Evolutionary conservation across 805 yeast genomes (phyloP), one percentile per base, ranked within the genome.

Genomic region (Wickerhamiella sergipiensis): DNA sequence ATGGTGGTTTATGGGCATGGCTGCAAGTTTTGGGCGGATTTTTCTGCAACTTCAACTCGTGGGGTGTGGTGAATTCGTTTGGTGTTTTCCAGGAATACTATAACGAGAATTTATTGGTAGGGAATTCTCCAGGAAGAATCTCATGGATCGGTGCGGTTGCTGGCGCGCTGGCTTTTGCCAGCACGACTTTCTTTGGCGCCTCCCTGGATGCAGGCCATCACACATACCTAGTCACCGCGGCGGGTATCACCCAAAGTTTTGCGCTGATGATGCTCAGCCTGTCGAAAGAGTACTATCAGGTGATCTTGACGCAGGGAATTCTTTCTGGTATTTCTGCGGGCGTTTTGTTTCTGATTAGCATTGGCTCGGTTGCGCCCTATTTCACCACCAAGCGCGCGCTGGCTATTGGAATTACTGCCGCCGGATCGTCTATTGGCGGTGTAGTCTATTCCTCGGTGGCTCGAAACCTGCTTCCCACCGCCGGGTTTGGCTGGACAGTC

Each of bases 401-500:
- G 36, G 79, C 76, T 5, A 63, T 69, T 19, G 74, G 77, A 2
- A 53, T 74, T 6, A 74, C 74, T 0, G 72, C 77, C 1, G 59
- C 72, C 8, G 80, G 80, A 15, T 76, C 79, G 0, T 71, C 78
- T 4, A 57, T 75, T 10, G 81, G 81, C 3, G 78, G 79, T 13
- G 62, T 74, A 49, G 50, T 72, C 21, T 74, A 73, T 58, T 77
- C 80, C 13, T 61, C 74, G 43, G 66, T 73, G 66, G 67, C 76
- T 17, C 68, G 73, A 43, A 61, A 59, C 18, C 61, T 76, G 46
- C 69, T 72, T 48, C 52, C 57, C 6, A 58, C 62, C 13, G 67
- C 75, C 22, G 82, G 82, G 1, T 77, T 74, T 57, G 68, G 66
- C 10, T 78, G 82, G 81, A 73, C 78, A 3, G 67, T 75, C 44